phyloP scores from a whole-genome alignment of 768 basidiomycete species.

The Macrocybe gigantea region DNA sequence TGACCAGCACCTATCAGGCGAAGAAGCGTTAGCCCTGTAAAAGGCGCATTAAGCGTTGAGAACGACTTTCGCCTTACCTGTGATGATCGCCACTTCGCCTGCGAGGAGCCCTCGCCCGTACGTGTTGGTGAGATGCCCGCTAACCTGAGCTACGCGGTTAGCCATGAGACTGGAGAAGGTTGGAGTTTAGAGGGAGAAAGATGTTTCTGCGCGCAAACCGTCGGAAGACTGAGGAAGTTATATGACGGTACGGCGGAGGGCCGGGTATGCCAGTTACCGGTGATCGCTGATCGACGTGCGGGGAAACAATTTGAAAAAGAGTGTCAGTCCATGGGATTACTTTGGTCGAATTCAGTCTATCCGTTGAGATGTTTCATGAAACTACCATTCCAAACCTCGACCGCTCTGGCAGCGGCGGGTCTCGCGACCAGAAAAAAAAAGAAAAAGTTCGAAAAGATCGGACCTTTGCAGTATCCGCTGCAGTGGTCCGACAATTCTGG shows the following conservation, averaged over 20 bases:
- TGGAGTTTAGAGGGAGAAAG: background rate
- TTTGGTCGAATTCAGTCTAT: no score
- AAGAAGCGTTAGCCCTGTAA: background rate
- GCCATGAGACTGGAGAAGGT: constrained; percentile 30
- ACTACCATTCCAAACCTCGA: no score
- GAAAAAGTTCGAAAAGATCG: no score
- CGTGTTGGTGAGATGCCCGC: constrained; percentile 58
- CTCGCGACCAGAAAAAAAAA: no score
- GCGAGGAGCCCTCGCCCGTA: constrained; percentile 54
- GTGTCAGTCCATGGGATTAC: no score
- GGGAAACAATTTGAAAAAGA: background rate
- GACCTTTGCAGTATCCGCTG: no score
- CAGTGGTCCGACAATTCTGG: no score
- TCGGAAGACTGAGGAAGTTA: constrained; percentile 2
- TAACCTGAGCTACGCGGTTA: constrained; percentile 60
- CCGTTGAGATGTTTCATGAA: no score
- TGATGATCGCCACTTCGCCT: constrained; percentile 82
- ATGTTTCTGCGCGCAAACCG: background rate
- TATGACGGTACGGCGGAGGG: background rate
- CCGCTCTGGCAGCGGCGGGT: no score
- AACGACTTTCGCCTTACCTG: constrained; percentile 42
- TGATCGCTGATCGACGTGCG: background rate
- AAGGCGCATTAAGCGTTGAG: background rate
- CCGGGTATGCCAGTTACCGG: constrained; percentile 9
- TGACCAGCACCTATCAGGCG: constrained; percentile 60